Base-by-base conservation (phyloP, 345 rosid species). In the Abelmoschus esculentus region DNA sequence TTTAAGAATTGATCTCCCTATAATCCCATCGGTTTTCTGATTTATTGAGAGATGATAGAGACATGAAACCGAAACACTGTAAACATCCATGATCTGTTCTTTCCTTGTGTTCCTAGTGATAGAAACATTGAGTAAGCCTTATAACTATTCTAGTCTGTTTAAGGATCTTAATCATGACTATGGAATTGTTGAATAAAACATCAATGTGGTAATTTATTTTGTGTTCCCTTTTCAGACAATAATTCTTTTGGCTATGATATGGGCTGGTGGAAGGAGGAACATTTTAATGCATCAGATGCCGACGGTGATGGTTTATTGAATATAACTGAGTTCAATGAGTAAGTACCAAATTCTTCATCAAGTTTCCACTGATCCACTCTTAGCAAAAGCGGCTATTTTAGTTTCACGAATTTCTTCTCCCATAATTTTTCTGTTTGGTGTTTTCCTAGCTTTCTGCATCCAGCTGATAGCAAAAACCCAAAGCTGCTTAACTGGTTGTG, bases 261-360 rank as follows among this genome's bases (percentile, higher is more conserved):
- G 96, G 99, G 97, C 63, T 96, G 99, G 99, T 92, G 98, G 99
- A 92, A 83, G 78, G 92, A 86, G 80, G 97, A 89, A 76, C 99
- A 96, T 81, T 96, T 92, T 70, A 92, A 89, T 80, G 98, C 99
- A 71, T 87, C 99, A 19, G 99, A 96, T 89, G 92, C 78, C 2
- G 87, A 90, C 79, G 95, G 95, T 81, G 97, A 96, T 85, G 97
- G 98, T 64, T 80, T 85, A 15, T 76, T 96, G 79, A 89, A 96
- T 77, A 65, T 89, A 63, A 90, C 96, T 0, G 97, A 96, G 86
- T 96, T 96, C 77, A 96, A 92, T 66, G 98, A 96, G 99, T 96
- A 78, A 87, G 92, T 40, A 58, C 75, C 69, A 61, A 67, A 67
- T 70, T 70, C 61, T 72, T 7, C 26, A 65, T 34, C 65, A 28